A percentile compares a stretch with the other conserved stretches of the same genome.
Evolutionary conservation across 2,329 filamentous ascomycete species (phyloP).

Genomic region (Mycogone perniciosa): DNA sequence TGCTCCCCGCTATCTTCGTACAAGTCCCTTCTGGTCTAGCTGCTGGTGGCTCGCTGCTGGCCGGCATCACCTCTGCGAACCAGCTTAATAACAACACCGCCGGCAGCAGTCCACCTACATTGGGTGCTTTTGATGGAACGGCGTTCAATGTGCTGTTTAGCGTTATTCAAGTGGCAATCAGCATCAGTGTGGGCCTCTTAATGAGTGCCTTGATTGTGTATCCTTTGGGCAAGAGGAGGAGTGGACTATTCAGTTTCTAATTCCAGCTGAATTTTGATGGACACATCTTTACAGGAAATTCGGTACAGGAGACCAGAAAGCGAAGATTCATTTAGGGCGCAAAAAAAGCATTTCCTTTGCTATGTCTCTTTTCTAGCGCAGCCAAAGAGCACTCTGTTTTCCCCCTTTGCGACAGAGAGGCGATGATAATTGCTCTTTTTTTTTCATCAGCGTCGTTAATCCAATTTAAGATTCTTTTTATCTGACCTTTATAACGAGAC

Average conservation of each 20-base stretch:
- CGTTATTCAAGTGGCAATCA: slow-evolving; percentile 56
- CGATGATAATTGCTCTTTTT: no score
- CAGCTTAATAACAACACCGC: slow-evolving; percentile 39
- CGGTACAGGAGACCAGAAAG: no score
- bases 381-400: no score
- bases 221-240: slow-evolving; percentile 51
- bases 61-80: slow-evolving; percentile 51
- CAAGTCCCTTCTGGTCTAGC: slow-evolving; percentile 59
- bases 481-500: not conserved
- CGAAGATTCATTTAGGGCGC: no score
- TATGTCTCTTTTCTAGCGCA: no score
- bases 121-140: slow-evolving; percentile 34
- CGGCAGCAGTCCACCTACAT: slow-evolving; percentile 15
- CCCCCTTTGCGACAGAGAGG: no score
- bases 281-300: not conserved
- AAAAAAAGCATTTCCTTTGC: no score
- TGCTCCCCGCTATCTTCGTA: slow-evolving; percentile 80
- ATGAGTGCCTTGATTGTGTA: slow-evolving; percentile 51
- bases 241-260: slow-evolving; percentile 50
- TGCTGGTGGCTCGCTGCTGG: slow-evolving; percentile 51
- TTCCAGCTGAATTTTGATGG: not conserved
- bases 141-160: slow-evolving; percentile 50
- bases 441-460: no score
- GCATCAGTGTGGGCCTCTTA: slow-evolving; percentile 55
- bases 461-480: no score